Evolutionary conservation across 2,329 filamentous ascomycete genomes (phyloP).

Genomic region (Xylaria sp.): DNA sequence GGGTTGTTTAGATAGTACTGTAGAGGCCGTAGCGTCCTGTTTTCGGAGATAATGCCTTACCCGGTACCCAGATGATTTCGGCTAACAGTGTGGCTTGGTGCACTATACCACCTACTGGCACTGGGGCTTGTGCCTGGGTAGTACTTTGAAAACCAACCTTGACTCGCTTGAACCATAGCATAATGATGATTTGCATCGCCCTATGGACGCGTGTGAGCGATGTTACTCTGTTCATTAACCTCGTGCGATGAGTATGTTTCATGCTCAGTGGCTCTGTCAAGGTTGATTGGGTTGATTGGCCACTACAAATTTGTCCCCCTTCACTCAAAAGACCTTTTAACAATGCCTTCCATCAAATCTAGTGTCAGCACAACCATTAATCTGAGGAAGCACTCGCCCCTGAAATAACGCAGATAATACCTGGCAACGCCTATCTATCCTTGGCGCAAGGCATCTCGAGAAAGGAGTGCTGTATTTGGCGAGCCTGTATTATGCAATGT

Average conservation of each 20-base stretch:
- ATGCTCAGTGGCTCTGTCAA: conserved; percentile 21
- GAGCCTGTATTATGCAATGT: conserved; percentile 18
- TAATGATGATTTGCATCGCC: conserved; percentile 11
- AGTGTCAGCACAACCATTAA: not conserved
- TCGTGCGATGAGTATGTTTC: conserved; percentile 40
- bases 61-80: not conserved
- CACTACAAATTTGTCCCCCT: not conserved
- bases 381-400: not conserved
- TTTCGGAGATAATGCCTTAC: not conserved
- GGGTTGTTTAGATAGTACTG: not conserved
- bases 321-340: not conserved
- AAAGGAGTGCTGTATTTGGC: not conserved
- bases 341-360: conserved; percentile 1
- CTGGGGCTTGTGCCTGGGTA: too few species aligned
- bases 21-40: not conserved
- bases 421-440: not conserved
- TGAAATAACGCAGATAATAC: not conserved
- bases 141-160: not conserved
- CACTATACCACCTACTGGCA: too few species aligned
- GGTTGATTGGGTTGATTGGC: conserved; percentile 32
- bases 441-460: not conserved
- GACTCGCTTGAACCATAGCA: not conserved
- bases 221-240: conserved; percentile 20
- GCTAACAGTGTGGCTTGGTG: not conserved
- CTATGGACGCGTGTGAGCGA: not conserved